Evolutionary conservation across 2,329 filamentous ascomycete genomes (phyloP), one percentile per base, ranked within the genome.

Genomic region (Xylaria sp.): DNA sequence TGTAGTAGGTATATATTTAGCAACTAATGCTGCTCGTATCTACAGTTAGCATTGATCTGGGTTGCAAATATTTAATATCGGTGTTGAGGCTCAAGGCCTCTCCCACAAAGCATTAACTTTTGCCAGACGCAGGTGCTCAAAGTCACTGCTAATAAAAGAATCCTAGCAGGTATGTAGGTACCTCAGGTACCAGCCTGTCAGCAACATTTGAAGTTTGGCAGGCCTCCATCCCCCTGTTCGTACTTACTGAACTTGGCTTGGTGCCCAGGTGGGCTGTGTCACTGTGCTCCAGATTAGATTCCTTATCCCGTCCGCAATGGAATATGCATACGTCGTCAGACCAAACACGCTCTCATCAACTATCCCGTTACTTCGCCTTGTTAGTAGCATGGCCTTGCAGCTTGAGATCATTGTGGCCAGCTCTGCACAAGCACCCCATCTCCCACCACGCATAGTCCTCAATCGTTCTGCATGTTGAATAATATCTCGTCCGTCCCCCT

Each of bases 351-450:
- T 36, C 56, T 36, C 56, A 53, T 38, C 36, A 20, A 23, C 23
- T 28, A 49, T 10, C 59, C 26, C 1, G 11, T 38, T 36, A 11
- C 28, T 63, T 57, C 38, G 31, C 48, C 7, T 20, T 56, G 23
- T 61, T 36, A 53, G 31, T 64, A 64, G 40, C 64, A 71, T 71
- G 70, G 70, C 70, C 58, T 36, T 65, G 61, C 54, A 56, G 58
- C 46, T 60, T 36, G 54, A 62, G 54, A 51, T 54, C 38, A 62
- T 63, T 28, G 60, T 61, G 44, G 56, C 64, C 58, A 66, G 58
- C n/a, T 54, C 54, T 53, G 51, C 61, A 54, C 58, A 56, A 48
- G 44, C 57, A 65, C 42, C 49, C 60, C 23, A 66, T 33, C 57
- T 57, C 59, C 57, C 59, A 56, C 33, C 53, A 38, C 53, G 53